These are phyloP conservation scores for Eutypella sp. DNA, from an alignment of 2,329 filamentous ascomycete genomes.

Conservation along the genomic window DNA sequence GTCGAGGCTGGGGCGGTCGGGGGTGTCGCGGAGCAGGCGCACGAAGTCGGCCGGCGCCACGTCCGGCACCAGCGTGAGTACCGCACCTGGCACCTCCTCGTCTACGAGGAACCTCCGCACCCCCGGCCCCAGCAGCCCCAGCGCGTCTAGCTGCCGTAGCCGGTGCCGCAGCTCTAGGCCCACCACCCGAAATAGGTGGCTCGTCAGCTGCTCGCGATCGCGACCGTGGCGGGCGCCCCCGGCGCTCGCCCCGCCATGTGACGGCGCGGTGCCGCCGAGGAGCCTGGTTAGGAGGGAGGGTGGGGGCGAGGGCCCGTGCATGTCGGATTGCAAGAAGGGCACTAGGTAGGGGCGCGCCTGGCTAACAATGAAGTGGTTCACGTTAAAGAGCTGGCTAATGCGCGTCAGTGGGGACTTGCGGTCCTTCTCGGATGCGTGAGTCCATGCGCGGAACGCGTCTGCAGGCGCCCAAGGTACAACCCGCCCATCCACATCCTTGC, in stretches of 20 bases:
- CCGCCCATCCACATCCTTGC: constrained; percentile 68
- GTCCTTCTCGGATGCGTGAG: constrained; percentile 59
- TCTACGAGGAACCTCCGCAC: constrained; percentile 76
- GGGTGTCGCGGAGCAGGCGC: constrained; percentile 76
- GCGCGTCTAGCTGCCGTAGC: constrained; percentile 71
- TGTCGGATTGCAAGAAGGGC: constrained; percentile 76
- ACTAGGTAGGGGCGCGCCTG: constrained; percentile 87
- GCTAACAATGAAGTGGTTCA: constrained; percentile 92
- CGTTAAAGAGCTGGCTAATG: constrained; percentile 80
- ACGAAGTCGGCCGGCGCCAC: constrained; percentile 69
- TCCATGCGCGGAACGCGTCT: constrained; percentile 65
- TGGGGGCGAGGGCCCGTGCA: constrained; percentile 65
- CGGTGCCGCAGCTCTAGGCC: constrained; percentile 76
- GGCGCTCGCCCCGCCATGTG: too few relatives aligned
- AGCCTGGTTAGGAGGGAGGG: constrained; percentile 37
- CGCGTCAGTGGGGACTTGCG: constrained; percentile 62
- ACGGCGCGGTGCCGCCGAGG: too few relatives aligned
- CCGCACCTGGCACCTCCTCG: constrained; percentile 66
- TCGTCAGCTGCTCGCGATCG: constrained; percentile 48
- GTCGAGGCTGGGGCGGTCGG: constrained; percentile 67
- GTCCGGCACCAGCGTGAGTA: constrained; percentile 71
- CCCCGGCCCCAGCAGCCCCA: constrained; percentile 64
- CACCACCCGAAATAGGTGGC: constrained; percentile 61
- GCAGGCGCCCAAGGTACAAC: constrained; percentile 70
- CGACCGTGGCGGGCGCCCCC: constrained; percentile 34